Evolutionary conservation across 208 protist species (phyloP), one percentile per base, ranked within the genome.

Genomic region (Phytomonas sp.): DNA sequence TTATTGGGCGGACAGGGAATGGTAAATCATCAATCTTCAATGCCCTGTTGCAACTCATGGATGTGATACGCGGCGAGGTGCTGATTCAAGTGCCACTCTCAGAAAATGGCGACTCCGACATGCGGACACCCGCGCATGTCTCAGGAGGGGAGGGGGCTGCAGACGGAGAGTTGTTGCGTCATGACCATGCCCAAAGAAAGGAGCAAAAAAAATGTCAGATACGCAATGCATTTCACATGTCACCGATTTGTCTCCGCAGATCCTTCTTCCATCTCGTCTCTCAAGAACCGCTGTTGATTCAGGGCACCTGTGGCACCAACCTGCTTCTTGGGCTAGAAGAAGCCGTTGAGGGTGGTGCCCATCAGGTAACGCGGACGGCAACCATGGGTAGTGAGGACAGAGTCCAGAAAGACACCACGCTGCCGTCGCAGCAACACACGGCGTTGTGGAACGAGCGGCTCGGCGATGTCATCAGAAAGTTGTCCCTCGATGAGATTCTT

Each of bases 231-330:
- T 51, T 67, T 17, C 0, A 51, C 46, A 56, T 56, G 46, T 23
- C 46, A 8, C 46, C 66, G 40, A 73, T 66, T 51, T 59, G 33
- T n/a, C 73, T 99, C 29, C 87, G 98, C 32, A 82, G 73, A 60
- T 46, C 71, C 31, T 84, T 83, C 59, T 88, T 99, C 31, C 73
- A 94, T 56, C 98, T 99, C 53, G 98, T 99, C 70, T 98, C 98
- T 26, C 99, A 99, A 87, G 97, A 99, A 70, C 97, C 98, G 31
- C 73, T 98, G 29, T 78, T 99, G 31, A 95, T 99, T 65, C 73
- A 84, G 8, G 98, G 97, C 71, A 97, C 97, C 32, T 73, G 98
- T 4, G 81, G 98, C 69, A 87, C 71, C 31, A 99, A 99, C 82
- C 74, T 99, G 65, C 65, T 87, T 23, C 75, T 90, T 56, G 85